A percentile compares a stretch with the other conserved stretches of the same genome.
phyloP scores from a whole-genome alignment of 257 asterid genomes.

The Marsdenia floribunda region DNA sequence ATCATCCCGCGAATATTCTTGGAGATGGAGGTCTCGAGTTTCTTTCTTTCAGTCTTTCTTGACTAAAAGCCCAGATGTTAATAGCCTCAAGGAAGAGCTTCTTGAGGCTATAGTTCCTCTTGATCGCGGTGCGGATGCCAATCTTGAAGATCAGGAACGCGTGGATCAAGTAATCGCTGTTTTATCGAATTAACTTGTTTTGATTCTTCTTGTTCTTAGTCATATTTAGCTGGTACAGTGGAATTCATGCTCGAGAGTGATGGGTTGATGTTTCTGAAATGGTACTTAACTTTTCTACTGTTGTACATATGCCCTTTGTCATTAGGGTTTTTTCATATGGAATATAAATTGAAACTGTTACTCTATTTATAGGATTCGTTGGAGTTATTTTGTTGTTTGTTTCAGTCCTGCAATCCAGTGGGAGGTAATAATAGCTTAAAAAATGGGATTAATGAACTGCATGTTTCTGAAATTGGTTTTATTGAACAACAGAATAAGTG shows the following conservation, averaged over 20 bases:
- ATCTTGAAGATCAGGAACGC: slow-evolving; percentile 43
- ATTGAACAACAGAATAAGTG: not conserved
- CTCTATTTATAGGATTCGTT: not conserved
- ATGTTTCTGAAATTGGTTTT: not conserved
- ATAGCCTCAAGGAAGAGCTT: slow-evolving; percentile 49
- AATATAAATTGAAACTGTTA: not conserved
- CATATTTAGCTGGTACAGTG: not conserved
- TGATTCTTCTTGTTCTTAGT: not conserved
- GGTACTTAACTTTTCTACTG: not conserved
- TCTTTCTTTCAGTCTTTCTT: slow-evolving; percentile 38
- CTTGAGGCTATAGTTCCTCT: slow-evolving; percentile 48
- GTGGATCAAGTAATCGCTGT: slow-evolving; percentile 32
- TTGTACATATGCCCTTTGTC: not conserved
- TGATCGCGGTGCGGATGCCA: slow-evolving; percentile 62
- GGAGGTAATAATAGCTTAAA: not conserved
- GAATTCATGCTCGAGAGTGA: not conserved
- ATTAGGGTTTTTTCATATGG: not conserved
- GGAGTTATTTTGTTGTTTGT: not conserved
- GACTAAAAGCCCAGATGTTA: slow-evolving; percentile 23
- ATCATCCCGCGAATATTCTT: slow-evolving; percentile 2
- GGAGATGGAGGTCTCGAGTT: slow-evolving; percentile 37
- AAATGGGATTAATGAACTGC: not conserved
- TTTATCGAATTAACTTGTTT: not conserved
- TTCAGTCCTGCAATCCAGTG: not conserved
- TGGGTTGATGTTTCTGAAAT: not conserved